Base-by-base conservation (phyloP, 495 filamentous ascomycete species). In the Elaphomyces granulatus region DNA sequence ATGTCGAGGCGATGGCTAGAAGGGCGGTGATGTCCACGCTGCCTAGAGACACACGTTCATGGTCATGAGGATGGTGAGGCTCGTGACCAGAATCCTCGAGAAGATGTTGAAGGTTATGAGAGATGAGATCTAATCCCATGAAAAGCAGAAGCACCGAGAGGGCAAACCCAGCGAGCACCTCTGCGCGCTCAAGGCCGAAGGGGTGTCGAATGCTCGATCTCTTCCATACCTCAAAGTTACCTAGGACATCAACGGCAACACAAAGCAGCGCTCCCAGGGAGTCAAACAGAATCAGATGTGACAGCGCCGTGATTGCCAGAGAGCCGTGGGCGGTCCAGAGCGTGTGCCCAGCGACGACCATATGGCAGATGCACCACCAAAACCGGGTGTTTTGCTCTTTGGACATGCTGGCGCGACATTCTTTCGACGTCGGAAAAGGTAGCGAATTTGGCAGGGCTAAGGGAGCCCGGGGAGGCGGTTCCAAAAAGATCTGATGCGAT, bases 191-290 rank as follows among this genome's bases (percentile, higher is more conserved):
- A 7, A 95, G 68, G 14, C 81, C 90, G 54, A 98, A 98, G 3
- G 90, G 92, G 60, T 96, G 87, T 2, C 83, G 78, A 43, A 98
- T 83, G 45, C 77, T 87, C 38, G 83, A 87, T 31, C 90, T 74
- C 42, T 84, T 87, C 92, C 92, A 96, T 2, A 95, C 88, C 53
- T 95, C 88, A 48, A 98, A 98, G 58, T 96, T 96, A 20, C 80
- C 74, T 20, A 94, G 69, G 0, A 96, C 83, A 52, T 96, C 90
- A 33, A 96, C 90, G 1, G 71, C 77, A 1, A 94, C 87, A 51
- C 88, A 96, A n/a, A 98, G 76, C 34, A 83, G 75, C 12, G 90
- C 90, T 10, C 85, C 85, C 2, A 94, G 69, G 8, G 88, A 87
- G 58, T 98, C 90, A 54, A 94, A 98, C 53, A 94, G 75, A 38